Percentiles rank a stretch among this genome's conserved stretches.
phyloP scores from a whole-genome alignment of 1,284 basidiomycete genomes.

The Microbotryum scabiosae region DNA sequence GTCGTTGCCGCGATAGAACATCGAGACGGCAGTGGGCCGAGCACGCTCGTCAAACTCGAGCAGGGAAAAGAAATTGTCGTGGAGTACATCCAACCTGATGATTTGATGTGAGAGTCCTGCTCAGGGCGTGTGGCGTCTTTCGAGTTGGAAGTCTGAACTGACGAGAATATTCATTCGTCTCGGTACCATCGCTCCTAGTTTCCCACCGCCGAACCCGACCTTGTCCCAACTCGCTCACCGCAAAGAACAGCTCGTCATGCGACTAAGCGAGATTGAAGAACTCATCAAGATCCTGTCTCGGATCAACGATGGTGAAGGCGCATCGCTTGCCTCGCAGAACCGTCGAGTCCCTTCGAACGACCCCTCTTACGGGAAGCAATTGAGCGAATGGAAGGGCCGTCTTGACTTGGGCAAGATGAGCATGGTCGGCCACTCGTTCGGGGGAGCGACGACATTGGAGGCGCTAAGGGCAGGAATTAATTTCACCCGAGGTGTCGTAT shows the following conservation, averaged over 20 bases:
- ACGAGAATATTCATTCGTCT: not conserved
- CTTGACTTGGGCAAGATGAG: slow-evolving; percentile 27
- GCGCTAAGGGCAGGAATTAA: slow-evolving; percentile 13
- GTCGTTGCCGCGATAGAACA: slow-evolving; percentile 71
- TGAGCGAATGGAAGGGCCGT: slow-evolving; percentile 32
- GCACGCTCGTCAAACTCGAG: slow-evolving; percentile 35
- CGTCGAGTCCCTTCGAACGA: slow-evolving; percentile 8
- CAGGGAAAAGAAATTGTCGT: slow-evolving; percentile 20
- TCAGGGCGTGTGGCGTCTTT: not conserved
- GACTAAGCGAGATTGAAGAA: slow-evolving; percentile 43
- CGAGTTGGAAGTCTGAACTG: too few species aligned
- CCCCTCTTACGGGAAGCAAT: not conserved
- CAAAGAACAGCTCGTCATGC: slow-evolving; percentile 45
- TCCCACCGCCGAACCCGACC: slow-evolving; percentile 38
- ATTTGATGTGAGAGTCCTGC: slow-evolving; percentile 49
- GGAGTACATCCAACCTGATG: slow-evolving; percentile 48
- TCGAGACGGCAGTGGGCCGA: slow-evolving; percentile 60
- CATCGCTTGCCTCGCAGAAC: slow-evolving; percentile 18
- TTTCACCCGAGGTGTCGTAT: slow-evolving; percentile 23
- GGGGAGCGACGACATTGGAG: slow-evolving; percentile 32
- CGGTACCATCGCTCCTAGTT: slow-evolving; percentile 1
- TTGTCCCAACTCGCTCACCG: slow-evolving; percentile 42
- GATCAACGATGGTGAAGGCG: slow-evolving; percentile 36
- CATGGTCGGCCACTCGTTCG: slow-evolving; percentile 37
- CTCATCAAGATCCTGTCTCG: slow-evolving; percentile 39